A percentile compares a stretch with the other conserved stretches of the same genome.
These are phyloP conservation scores for Leonotis leonurus DNA, from an alignment of 257 asterid species.

Conservation along the genomic window DNA sequence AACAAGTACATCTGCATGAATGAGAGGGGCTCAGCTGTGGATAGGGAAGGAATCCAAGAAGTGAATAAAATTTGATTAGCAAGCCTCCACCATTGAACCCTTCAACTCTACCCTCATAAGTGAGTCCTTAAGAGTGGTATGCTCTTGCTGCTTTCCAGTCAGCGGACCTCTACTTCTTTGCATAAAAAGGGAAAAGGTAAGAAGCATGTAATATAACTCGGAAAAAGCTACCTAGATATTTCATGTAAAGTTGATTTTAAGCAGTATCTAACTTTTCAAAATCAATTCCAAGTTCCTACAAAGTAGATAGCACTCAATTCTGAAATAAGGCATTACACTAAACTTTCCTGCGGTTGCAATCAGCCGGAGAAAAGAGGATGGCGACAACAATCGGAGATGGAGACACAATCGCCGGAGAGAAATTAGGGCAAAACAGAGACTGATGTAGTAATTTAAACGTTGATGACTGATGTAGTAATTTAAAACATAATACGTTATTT, in stretches of 20 bases:
- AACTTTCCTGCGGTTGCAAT: no score
- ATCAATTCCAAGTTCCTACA: neutral
- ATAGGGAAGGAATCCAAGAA: slow-evolving; percentile 86
- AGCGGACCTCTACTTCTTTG: slow-evolving; percentile 99
- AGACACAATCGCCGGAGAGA: no score
- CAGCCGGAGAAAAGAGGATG: no score
- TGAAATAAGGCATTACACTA: no score
- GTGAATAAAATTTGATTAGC: slow-evolving; percentile 72
- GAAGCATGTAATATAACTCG: slow-evolving; percentile 22
- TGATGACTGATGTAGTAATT: no score
- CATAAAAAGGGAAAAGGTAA: slow-evolving; percentile 38
- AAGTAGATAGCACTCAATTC: neutral
- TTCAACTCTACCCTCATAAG: slow-evolving; percentile 63
- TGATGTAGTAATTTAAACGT: no score
- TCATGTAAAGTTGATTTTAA: neutral
- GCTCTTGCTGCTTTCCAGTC: slow-evolving; percentile 89
- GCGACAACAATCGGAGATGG: no score
- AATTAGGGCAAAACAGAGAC: no score
- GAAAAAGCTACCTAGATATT: neutral
- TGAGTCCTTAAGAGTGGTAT: slow-evolving; percentile 51
- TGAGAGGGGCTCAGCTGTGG: slow-evolving; percentile 80
- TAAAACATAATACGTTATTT: no score
- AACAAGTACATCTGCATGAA: slow-evolving; percentile 65
- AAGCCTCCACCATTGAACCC: slow-evolving; percentile 83
- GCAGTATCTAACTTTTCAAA: neutral